Base-by-base conservation (phyloP, 768 basidiomycete species). In the Sarcomyxa edulis region DNA sequence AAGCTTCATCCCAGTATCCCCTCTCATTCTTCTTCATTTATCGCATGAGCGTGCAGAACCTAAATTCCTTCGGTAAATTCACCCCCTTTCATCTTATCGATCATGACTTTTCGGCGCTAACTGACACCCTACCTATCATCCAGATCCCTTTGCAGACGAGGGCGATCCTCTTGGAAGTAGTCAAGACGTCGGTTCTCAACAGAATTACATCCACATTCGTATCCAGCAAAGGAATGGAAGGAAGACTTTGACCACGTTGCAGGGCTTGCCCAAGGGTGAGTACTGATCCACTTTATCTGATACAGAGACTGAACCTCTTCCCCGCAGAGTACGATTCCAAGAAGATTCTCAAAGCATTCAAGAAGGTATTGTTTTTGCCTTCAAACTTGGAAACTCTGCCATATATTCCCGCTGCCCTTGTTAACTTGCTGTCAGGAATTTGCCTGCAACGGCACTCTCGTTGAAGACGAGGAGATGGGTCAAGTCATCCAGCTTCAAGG, bases 181-280 rank as follows among this genome's bases (percentile, higher is more conserved):
- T 55, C 66, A 81, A 53, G 81, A 87, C 71, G 84, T 89, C 55
- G 85, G 84, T 50, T 83, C 85, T 48, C 79, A 81, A 60, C 66
- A 78, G 54, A 80, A 89, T 60, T 84, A 90, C 62, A 87, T 94
- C 60, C 91, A 94, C 62, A 88, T 95, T 58, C 91, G 96, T 71
- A 88, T 99, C 55, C 96, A 99, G 65, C 96, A 99, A 66, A 80
- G 96, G 58, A 99, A 98, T 78, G 96, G 96, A 46, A 78, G 96
- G 56, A 99, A 99, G 76, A 96, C 93, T 45, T 66, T 97, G 71
- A 99, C 96, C 28, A 99, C 94, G 42, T 73, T 98, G 51, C 94
- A 98, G 65, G 96, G 96, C 46, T 64, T 99, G 49, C 88, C 90
- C 39, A 91, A 86, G 65, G 79, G 89, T 89, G 48, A 48, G 79